Evolutionary conservation across 305 asterid species (phyloP).

Genomic region (Solanum hybrid): DNA sequence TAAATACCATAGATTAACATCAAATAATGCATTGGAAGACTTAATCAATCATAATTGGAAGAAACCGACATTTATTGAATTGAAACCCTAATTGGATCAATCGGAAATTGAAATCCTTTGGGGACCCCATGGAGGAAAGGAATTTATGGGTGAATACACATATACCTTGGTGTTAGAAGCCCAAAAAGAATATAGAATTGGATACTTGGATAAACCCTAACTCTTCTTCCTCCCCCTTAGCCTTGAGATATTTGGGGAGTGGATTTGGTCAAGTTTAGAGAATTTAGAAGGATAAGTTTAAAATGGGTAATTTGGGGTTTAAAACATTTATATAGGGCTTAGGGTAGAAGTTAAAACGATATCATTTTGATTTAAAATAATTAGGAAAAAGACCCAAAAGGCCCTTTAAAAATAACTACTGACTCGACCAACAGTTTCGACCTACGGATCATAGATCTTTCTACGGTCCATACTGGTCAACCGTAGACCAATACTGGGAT

Average conservation of each 20-base stretch:
- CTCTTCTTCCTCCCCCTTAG: neutral
- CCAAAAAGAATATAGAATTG: neutral
- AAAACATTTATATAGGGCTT: neutral
- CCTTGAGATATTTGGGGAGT: neutral
- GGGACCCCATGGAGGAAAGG: neutral
- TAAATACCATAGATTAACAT: neutral
- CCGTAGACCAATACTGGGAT: neutral
- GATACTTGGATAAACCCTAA: neutral
- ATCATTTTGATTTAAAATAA: no score
- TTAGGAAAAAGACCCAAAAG: neutral
- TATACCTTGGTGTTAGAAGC: neutral
- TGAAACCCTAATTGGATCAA: neutral
- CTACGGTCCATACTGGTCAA: neutral
- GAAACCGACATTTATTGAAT: no score
- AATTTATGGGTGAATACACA: neutral
- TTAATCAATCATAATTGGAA: neutral
- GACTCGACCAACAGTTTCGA: neutral
- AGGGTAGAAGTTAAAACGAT: no score
- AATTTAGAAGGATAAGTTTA: no score
- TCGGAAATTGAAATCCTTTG: neutral
- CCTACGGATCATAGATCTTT: neutral
- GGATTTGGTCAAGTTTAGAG: neutral
- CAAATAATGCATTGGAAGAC: neutral
- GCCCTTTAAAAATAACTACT: neutral
- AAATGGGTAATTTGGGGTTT: no score